Evolutionary conservation across 352 stramenopile genomes (phyloP).

Genomic region (Phytopythium chamaehyphon): DNA sequence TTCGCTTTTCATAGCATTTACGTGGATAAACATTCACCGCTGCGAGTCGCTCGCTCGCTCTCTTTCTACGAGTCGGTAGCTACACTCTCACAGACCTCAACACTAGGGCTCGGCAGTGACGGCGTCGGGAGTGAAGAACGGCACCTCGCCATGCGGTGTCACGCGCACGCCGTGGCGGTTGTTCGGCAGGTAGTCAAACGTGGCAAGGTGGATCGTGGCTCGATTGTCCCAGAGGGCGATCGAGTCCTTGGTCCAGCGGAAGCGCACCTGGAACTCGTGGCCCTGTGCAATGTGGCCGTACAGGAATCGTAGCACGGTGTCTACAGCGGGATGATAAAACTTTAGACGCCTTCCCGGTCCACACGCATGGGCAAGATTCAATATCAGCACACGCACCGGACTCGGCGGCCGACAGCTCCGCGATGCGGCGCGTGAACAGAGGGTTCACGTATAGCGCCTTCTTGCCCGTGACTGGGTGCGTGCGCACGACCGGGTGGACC

Average conservation of each 20-base stretch:
- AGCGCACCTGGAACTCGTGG: conserved; percentile 32
- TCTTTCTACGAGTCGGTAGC: too few relatives aligned
- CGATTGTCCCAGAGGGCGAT: conserved; percentile 27
- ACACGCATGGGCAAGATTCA: too few relatives aligned
- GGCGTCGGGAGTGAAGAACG: conserved; percentile 5
- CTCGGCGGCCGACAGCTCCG: conserved; percentile 17
- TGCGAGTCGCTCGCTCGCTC: too few relatives aligned
- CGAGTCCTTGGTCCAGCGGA: conserved; percentile 21
- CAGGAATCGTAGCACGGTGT: conserved; percentile 7
- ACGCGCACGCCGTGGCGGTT: conserved; percentile 28
- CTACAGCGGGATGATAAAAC: too few relatives aligned
- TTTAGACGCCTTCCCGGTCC: too few relatives aligned
- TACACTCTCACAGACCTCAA: not conserved
- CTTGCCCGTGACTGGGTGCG: conserved; percentile 21
- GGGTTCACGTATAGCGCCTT: conserved; percentile 26
- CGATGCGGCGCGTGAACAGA: conserved; percentile 20
- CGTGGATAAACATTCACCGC: too few relatives aligned
- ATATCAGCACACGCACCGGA: conserved; percentile 11
- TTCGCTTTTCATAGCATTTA: too few relatives aligned
- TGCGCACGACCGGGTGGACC: conserved; percentile 22
- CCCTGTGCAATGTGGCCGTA: conserved; percentile 17
- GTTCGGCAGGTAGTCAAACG: conserved; percentile 29
- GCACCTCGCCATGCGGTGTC: conserved; percentile 24
- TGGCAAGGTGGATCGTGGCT: conserved; percentile 24
- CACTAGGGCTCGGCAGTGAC: not conserved